Conservation (phyloP, 148 eudicot species). For the Cornus florida region DNA sequence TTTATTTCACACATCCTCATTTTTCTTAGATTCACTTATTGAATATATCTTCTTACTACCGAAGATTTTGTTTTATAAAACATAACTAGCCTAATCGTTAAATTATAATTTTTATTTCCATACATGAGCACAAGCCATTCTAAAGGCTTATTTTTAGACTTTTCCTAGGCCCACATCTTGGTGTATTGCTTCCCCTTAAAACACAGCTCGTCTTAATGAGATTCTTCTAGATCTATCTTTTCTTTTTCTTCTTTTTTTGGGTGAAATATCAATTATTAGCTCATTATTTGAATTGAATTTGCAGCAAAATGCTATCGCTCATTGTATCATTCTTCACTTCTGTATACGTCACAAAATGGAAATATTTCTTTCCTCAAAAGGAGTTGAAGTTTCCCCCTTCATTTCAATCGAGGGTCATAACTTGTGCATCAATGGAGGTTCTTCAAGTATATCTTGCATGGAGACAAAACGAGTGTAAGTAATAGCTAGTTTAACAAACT, state of each 20-base stretch:
- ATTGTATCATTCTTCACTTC: conserved; percentile 80
- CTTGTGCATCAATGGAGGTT: conserved; percentile 69
- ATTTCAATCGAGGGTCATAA: conserved; percentile 59
- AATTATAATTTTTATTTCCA: too few species aligned
- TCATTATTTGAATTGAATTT: conserved; percentile 17
- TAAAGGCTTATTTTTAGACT: neutral
- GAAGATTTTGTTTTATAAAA: too few species aligned
- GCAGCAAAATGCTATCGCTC: conserved; percentile 86
- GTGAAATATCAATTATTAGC: conserved; percentile 4
- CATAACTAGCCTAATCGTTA: too few species aligned
- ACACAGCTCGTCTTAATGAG: neutral
- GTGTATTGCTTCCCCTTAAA: neutral
- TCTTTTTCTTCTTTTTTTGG: conserved; percentile 7
- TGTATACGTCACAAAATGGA: conserved; percentile 64
- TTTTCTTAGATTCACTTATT: too few species aligned
- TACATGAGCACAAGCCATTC: too few species aligned
- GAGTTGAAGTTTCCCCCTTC: conserved; percentile 63
- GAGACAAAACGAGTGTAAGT: conserved; percentile 87
- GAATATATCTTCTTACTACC: too few species aligned
- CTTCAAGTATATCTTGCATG: conserved; percentile 80
- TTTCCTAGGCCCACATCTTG: neutral
- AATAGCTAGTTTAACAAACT: neutral
- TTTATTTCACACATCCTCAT: too few species aligned
- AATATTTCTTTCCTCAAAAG: conserved; percentile 60
- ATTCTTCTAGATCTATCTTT: neutral